Evolutionary conservation across 2,329 filamentous ascomycete genomes (phyloP), one percentile per base, ranked within the genome.

Genomic region (Colletotrichum karsti): DNA sequence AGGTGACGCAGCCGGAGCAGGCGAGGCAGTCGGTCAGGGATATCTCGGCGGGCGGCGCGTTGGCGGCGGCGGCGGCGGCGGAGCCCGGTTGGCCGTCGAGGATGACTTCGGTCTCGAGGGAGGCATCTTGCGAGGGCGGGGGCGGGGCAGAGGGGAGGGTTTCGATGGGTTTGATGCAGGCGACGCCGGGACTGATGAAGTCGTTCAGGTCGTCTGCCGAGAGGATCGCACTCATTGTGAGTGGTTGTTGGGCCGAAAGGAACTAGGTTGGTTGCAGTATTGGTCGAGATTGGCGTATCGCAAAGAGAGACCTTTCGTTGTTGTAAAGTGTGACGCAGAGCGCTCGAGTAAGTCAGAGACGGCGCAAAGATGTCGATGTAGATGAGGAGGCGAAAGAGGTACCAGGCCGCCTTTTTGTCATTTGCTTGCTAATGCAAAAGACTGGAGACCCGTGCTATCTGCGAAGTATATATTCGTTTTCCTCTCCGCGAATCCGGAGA

Each of bases 181-280:
- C 96, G 76, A 99, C 95, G 70, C 95, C 95, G 13, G 96, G 96
- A 64, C 93, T 96, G 78, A 99, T 99, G 83, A 99, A 99, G 85
- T 99, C 96, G 85, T 99, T 99, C 69, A 99, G 87, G 79, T 98
- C 95, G 84, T 99, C 95, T 76, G 92, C 92, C 63, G 95, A 98
- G 75, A 99, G 92, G 76, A 99, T 99, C 70, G 96, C 96, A 78
- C 94, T 97, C 96, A 99, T 99, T 70, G 79, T 41, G 39, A 24
- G 48, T 39, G 53, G 53, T 61, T n/a, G 46, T 28, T 28, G 5
- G 24, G n/a, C n/a, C n/a, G 4, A 6, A 26, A 20, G 33, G n/a
- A n/a, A n/a, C n/a, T n/a, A n/a, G n/a, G n/a, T n/a, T n/a, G n/a
- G n/a, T n/a, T n/a, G n/a, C 5, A 35, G 44, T 22, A 20, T 12